Conservation (phyloP, 495 filamentous ascomycete genomes). For the Daldinia grandis region DNA sequence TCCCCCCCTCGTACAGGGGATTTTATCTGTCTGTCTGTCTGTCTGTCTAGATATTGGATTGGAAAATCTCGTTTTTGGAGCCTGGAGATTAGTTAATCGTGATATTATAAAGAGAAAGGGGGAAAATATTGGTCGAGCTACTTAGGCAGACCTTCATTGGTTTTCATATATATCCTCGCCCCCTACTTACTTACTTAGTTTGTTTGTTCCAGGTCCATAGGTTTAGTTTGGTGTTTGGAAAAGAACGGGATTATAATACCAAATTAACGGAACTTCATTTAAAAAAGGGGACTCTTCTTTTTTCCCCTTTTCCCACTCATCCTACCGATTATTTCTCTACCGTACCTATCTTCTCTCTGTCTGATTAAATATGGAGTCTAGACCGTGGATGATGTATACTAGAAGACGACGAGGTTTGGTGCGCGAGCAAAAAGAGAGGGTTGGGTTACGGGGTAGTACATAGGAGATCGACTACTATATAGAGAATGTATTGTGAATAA, state of each 20-base stretch:
- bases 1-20: neutral
- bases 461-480: neutral
- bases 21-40: neutral
- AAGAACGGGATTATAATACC: slow-evolving; percentile 2
- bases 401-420: neutral
- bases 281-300: neutral
- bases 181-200: neutral
- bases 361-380: neutral
- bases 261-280: neutral
- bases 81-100: neutral
- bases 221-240: neutral
- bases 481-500: neutral
- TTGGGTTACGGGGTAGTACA: neutral
- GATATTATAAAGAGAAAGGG: neutral
- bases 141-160: neutral
- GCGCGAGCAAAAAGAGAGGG: neutral
- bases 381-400: neutral
- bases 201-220: neutral
- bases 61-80: neutral
- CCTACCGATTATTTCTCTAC: neutral
- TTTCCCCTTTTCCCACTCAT: neutral
- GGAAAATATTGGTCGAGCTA: too few relatives aligned
- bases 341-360: neutral
- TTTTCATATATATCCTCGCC: neutral
- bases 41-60: neutral